phyloP scores from a whole-genome alignment of 345 rosid species.

The Gossypium anomalum region DNA sequence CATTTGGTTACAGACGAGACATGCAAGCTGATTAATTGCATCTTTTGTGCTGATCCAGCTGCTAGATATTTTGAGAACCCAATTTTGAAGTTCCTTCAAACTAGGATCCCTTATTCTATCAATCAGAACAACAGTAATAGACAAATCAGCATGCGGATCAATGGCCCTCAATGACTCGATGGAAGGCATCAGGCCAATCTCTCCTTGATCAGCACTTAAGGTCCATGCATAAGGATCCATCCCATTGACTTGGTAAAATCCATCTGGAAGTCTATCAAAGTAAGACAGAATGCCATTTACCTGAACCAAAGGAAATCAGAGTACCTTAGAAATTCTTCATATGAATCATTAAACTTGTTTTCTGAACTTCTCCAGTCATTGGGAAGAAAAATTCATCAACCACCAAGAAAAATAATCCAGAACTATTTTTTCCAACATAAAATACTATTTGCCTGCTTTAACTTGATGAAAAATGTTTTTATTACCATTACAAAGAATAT shows the following conservation, averaged over 20 bases:
- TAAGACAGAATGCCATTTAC: conserved; percentile 51
- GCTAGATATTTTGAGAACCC: conserved; percentile 28
- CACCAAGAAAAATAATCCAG: neutral
- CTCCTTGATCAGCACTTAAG: conserved; percentile 38
- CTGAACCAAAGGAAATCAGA: conserved; percentile 25
- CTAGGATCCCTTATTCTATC: conserved; percentile 31
- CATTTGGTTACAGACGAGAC: conserved; percentile 41
- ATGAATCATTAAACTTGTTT: neutral
- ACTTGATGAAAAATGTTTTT: neutral
- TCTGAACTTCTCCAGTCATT: neutral
- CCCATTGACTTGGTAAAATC: conserved; percentile 47
- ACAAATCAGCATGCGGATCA: conserved; percentile 30
- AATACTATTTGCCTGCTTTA: neutral
- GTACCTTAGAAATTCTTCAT: neutral
- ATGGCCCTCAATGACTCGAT: conserved; percentile 37
- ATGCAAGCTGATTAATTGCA: conserved; percentile 38
- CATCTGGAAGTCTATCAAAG: conserved; percentile 44
- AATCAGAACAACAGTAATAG: conserved; percentile 40
- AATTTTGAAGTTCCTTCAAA: conserved; percentile 36
- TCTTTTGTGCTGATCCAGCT: conserved; percentile 29
- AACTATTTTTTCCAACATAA: neutral
- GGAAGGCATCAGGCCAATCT: conserved; percentile 37
- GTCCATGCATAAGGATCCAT: conserved; percentile 51
- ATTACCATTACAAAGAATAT: neutral
- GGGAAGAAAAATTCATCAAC: neutral